Percentiles rank a stretch among this genome's conserved stretches.
Evolutionary conservation across 163 green algal genomes (phyloP).

Genomic region (Chlamydomonas reinhardtii): DNA sequence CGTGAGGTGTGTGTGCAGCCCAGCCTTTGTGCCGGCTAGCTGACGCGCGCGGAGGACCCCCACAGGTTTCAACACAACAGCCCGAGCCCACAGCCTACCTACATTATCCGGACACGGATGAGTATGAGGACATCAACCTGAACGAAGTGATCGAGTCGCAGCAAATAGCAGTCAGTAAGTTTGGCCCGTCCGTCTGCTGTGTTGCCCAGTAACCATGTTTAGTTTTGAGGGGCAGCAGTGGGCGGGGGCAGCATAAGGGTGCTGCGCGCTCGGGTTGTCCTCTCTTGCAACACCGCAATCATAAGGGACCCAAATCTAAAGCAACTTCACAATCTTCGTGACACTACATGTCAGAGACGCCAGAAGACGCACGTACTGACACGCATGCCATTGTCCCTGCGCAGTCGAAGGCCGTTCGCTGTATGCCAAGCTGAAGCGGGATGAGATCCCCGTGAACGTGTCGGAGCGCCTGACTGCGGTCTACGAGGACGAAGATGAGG

Average conservation of each 20-base stretch:
- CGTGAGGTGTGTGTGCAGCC: too few species aligned
- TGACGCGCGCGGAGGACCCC: too few species aligned
- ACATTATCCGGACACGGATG: conserved; percentile 75
- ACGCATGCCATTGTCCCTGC: background rate
- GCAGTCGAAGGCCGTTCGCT: conserved; percentile 47
- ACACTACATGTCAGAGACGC: too few species aligned
- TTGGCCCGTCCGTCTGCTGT: background rate
- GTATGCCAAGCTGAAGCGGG: conserved; percentile 32
- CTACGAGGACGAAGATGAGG: conserved; percentile 48
- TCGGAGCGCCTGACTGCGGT: conserved; percentile 34
- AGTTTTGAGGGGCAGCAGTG: too few species aligned
- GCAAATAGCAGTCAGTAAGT: conserved; percentile 80
- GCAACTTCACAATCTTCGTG: too few species aligned
- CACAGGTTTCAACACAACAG: conserved; percentile 27
- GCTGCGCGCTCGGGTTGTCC: too few species aligned
- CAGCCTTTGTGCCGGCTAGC: too few species aligned
- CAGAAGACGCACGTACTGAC: too few species aligned
- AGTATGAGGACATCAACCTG: conserved; percentile 76
- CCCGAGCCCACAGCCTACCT: conserved; percentile 59
- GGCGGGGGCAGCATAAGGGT: too few species aligned
- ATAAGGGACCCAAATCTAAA: too few species aligned
- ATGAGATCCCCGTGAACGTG: conserved; percentile 52
- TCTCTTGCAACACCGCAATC: too few species aligned
- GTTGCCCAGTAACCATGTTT: too few species aligned
- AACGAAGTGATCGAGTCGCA: conserved; percentile 69